Conservation (phyloP, 148 eudicot species). For the Agrostemma githago region DNA sequence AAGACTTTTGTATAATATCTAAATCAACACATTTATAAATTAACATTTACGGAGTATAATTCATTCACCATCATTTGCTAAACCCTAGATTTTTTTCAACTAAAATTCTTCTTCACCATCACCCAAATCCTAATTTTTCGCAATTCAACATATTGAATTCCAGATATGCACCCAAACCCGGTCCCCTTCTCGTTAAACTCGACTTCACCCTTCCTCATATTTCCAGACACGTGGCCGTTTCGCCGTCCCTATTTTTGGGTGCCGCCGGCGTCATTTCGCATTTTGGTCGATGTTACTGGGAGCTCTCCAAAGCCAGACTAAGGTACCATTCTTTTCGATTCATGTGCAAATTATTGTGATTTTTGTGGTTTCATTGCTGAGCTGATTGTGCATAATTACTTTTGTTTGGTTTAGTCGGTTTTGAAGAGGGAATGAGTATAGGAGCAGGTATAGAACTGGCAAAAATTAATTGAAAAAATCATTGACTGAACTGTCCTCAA, state of each 20-base stretch:
- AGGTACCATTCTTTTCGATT: constrained; percentile 31
- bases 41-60: too few species aligned
- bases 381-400: too few species aligned
- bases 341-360: too few species aligned
- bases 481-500: background rate
- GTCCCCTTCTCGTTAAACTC: constrained; percentile 21
- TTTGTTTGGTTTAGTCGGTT: background rate
- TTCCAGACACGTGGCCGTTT: too few species aligned
- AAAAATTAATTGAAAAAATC: background rate
- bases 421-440: background rate
- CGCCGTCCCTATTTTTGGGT: constrained; percentile 33
- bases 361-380: too few species aligned
- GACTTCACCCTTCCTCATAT: constrained; percentile 25
- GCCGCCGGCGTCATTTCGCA: constrained; percentile 41
- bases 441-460: background rate
- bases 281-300: constrained; percentile 80
- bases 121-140: background rate
- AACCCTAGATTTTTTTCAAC: too few species aligned
- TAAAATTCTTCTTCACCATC: too few species aligned
- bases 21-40: too few species aligned
- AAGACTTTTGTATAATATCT: too few species aligned
- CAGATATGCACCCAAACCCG: constrained; percentile 22
- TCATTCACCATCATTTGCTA: too few species aligned
- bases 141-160: constrained; percentile 3
- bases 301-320: constrained; percentile 85